Conservation (phyloP, 768 basidiomycete species). For the Boletus tylopilopsis region DNA sequence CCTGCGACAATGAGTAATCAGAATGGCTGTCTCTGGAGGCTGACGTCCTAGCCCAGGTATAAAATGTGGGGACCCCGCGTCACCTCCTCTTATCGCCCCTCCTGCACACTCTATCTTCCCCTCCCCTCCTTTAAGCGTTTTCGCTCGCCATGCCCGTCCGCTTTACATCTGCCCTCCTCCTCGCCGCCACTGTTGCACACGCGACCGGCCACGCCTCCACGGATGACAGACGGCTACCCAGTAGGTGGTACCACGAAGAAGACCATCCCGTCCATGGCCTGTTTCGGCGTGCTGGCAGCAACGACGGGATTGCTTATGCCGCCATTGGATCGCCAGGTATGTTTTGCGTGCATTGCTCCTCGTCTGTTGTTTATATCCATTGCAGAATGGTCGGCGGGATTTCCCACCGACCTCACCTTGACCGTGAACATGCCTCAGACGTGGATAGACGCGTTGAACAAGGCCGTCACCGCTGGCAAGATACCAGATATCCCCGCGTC, state of each 20-base stretch:
- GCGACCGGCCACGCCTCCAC: constrained; percentile 21
- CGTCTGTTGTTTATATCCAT: background rate
- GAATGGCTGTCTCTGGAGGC: constrained; percentile 21
- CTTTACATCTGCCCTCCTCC: constrained; percentile 22
- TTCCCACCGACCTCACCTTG: constrained; percentile 53
- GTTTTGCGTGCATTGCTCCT: constrained; percentile 9
- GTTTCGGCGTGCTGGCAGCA: constrained; percentile 49
- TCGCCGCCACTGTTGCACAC: constrained; percentile 21
- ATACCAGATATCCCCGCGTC: constrained; percentile 68
- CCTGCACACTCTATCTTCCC: constrained; percentile 24
- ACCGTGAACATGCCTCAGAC: constrained; percentile 49
- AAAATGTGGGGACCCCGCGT: constrained; percentile 18
- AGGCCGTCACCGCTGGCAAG: constrained; percentile 61
- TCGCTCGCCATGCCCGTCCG: constrained; percentile 22
- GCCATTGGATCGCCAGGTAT: constrained; percentile 58
- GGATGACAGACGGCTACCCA: constrained; percentile 23
- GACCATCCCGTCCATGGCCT: constrained; percentile 59
- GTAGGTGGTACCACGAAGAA: constrained; percentile 57
- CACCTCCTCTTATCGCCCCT: constrained; percentile 6
- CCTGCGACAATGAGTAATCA: constrained; percentile 6
- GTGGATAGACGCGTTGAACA: constrained; percentile 71
- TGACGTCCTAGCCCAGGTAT: constrained; percentile 27
- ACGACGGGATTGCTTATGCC: constrained; percentile 49
- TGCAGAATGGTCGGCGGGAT: constrained; percentile 61
- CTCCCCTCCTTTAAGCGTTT: constrained; percentile 39